Conservation (phyloP, 2,329 filamentous ascomycete species). For the Zymoseptoria ardabiliae region DNA sequence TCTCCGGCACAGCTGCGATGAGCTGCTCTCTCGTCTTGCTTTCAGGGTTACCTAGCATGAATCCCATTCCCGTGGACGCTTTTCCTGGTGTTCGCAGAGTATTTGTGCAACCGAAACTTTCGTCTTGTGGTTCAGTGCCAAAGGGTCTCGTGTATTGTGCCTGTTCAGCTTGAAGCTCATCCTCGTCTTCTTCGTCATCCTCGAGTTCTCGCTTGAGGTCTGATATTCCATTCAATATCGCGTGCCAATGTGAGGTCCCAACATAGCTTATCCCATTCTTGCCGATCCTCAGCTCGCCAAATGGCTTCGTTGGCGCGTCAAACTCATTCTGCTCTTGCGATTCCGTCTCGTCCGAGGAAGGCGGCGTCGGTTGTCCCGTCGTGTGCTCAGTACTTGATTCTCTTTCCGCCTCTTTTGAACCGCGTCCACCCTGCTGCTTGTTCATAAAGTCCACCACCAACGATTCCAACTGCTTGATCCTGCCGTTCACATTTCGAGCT, state of each 20-base stretch:
- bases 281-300: constrained; percentile 78
- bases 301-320: constrained; percentile 53
- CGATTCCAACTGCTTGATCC: constrained; percentile 29
- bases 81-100: not conserved
- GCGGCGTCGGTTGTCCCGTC: constrained; percentile 20
- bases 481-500: constrained; percentile 29
- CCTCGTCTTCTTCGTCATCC: constrained; percentile 20
- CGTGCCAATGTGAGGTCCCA: constrained; percentile 77
- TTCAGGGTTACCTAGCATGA: constrained; percentile 20
- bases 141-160: constrained; percentile 4
- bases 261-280: constrained; percentile 68
- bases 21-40: constrained; percentile 26
- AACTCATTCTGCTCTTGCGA: constrained; percentile 34
- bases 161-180: constrained; percentile 4
- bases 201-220: constrained; percentile 29
- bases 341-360: constrained; percentile 21
- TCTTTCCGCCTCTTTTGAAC: not conserved
- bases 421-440: constrained; percentile 15
- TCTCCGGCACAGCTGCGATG: constrained; percentile 28
- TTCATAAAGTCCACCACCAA: constrained; percentile 33
- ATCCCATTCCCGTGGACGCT: constrained; percentile 12
- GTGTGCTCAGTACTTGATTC: not conserved
- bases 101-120: not conserved
- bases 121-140: constrained; percentile 7
- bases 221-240: constrained; percentile 58